These are phyloP conservation scores for Hypoxylon rickii DNA, from an alignment of 495 filamentous ascomycete genomes.

Conservation along the genomic window DNA sequence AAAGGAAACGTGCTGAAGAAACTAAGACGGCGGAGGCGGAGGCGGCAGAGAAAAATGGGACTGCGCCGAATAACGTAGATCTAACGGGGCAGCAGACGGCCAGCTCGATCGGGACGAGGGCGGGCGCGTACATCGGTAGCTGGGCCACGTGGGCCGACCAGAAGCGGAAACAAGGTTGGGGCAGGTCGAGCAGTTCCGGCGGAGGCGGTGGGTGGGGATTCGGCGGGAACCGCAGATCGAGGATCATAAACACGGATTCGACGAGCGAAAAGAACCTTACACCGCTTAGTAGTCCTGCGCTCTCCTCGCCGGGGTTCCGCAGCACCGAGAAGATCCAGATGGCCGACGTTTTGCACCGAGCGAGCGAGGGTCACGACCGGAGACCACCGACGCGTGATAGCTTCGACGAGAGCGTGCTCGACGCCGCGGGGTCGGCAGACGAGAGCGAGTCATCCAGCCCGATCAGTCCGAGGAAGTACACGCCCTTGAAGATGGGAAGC, in stretches of 20 bases:
- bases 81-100: constrained; percentile 67
- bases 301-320: constrained; percentile 29
- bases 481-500: not conserved
- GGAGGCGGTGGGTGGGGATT: constrained; percentile 43
- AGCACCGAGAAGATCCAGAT: constrained; percentile 35
- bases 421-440: constrained; percentile 36
- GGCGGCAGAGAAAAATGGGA: constrained; percentile 31
- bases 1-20: constrained; percentile 70
- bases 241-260: constrained; percentile 27
- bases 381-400: constrained; percentile 41
- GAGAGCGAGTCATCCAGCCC: constrained; percentile 41
- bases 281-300: constrained; percentile 35
- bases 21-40: constrained; percentile 44
- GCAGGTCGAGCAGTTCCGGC: constrained; percentile 39
- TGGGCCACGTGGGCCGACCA: constrained; percentile 96
- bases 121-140: constrained; percentile 86
- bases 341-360: constrained; percentile 21
- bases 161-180: constrained; percentile 72
- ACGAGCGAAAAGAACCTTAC: constrained; percentile 42
- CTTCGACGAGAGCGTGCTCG: constrained; percentile 49
- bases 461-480: constrained; percentile 22
- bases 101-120: constrained; percentile 69
- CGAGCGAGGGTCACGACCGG: constrained; percentile 29
- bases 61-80: constrained; percentile 54
- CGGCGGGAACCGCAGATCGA: constrained; percentile 37